Evolutionary conservation across 768 basidiomycete species (phyloP).

Genomic region (Mycena polygramma): DNA sequence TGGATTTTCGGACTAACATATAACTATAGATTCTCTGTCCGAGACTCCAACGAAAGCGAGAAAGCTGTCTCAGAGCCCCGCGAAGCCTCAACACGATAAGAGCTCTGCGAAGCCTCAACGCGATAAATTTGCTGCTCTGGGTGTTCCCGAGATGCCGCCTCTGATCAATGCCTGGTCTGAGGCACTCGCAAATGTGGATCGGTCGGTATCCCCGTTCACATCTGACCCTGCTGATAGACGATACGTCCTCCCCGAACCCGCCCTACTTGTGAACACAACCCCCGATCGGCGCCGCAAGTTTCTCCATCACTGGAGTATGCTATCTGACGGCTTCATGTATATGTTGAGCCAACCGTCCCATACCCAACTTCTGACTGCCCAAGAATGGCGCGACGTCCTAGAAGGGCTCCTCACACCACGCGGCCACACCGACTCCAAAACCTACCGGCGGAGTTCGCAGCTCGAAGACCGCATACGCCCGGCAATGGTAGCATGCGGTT

Average conservation of each 20-base stretch:
- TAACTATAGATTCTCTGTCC: too few species aligned
- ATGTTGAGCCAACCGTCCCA: not conserved
- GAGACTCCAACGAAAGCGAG: too few species aligned
- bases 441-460: not conserved
- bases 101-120: not conserved
- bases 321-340: not conserved
- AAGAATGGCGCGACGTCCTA: constrained; percentile 7
- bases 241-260: too few species aligned
- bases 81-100: too few species aligned
- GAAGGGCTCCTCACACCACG: not conserved
- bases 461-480: not conserved
- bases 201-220: not conserved
- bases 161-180: not conserved
- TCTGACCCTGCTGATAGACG: not conserved
- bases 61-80: not conserved
- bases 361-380: not conserved
- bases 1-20: too few species aligned
- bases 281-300: too few species aligned
- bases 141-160: not conserved
- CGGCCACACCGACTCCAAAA: not conserved
- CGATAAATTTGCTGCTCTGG: not conserved
- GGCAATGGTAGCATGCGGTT: not conserved
- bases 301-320: constrained; percentile 1
- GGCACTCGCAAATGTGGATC: not conserved
- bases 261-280: too few species aligned